Percentiles rank a stretch among this genome's conserved stretches.
phyloP scores from a whole-genome alignment of 106 monocot species.

The Acorus gramineus region DNA sequence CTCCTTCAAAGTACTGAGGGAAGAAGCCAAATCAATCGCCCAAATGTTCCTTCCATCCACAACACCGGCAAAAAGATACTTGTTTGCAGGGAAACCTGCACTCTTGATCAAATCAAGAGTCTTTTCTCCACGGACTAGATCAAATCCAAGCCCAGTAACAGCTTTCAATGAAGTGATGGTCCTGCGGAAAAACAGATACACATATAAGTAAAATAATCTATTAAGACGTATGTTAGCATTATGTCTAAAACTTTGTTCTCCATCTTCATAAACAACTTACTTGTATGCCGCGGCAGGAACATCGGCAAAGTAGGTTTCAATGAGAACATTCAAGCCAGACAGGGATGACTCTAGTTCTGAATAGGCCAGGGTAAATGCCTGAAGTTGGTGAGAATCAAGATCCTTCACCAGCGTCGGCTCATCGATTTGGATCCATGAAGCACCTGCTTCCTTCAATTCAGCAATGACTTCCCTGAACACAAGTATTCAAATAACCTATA shows the following conservation, averaged over 20 bases:
- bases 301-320: slow-evolving; percentile 93
- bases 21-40: slow-evolving; percentile 61
- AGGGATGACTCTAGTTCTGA: slow-evolving; percentile 57
- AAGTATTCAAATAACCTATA: background rate
- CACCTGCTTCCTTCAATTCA: slow-evolving; percentile 80
- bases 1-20: slow-evolving; percentile 30
- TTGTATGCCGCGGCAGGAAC: slow-evolving; percentile 68
- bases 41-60: slow-evolving; percentile 73
- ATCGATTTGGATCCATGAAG: slow-evolving; percentile 90
- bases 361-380: slow-evolving; percentile 73
- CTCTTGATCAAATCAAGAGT: slow-evolving; percentile 58
- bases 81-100: slow-evolving; percentile 42
- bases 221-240: no score
- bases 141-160: slow-evolving; percentile 52
- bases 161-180: slow-evolving; percentile 40
- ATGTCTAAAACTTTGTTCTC: no score
- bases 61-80: slow-evolving; percentile 54
- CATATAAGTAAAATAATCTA: background rate
- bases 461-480: slow-evolving; percentile 62
- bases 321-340: slow-evolving; percentile 61
- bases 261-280: slow-evolving; percentile 19
- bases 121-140: slow-evolving; percentile 57
- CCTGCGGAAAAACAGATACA: slow-evolving; percentile 11
- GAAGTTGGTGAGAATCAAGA: slow-evolving; percentile 54
- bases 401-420: slow-evolving; percentile 75